phyloP scores from a whole-genome alignment of 768 basidiomycete genomes.

The Naganishia randhawae region DNA sequence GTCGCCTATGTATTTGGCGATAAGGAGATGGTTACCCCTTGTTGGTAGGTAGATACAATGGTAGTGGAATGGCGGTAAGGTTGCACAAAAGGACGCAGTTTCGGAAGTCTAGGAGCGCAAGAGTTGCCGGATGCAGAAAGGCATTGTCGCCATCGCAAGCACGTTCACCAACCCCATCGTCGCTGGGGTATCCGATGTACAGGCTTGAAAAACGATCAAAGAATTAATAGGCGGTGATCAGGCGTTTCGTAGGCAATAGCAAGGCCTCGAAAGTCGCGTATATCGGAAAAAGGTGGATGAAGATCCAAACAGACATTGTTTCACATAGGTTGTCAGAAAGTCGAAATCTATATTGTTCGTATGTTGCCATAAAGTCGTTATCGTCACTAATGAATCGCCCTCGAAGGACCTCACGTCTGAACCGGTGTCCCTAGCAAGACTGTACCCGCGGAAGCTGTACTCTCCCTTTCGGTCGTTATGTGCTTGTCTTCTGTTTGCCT shows the following conservation, averaged over 20 bases:
- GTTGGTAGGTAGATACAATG: constrained; percentile 6
- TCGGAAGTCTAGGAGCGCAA: not conserved
- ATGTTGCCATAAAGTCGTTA: not conserved
- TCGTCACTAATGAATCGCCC: not conserved
- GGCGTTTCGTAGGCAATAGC: not conserved
- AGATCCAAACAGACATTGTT: not conserved
- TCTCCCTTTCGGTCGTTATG: not conserved
- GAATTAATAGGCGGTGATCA: too few relatives aligned
- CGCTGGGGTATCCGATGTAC: too few relatives aligned
- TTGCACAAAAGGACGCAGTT: not conserved
- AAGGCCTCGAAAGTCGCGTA: not conserved
- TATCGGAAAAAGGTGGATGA: not conserved
- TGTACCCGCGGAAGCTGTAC: not conserved
- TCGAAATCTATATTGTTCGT: not conserved
- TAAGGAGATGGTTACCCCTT: not conserved
- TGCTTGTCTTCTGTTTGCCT: not conserved
- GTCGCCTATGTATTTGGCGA: constrained; percentile 15
- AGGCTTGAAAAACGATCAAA: too few relatives aligned
- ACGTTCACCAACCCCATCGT: too few relatives aligned
- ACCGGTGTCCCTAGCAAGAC: constrained; percentile 6
- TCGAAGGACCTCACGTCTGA: not conserved
- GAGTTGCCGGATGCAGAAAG: not conserved
- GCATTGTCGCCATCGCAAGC: too few relatives aligned
- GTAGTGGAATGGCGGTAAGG: not conserved
- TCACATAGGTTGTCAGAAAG: not conserved